Evolutionary conservation across 352 stramenopile genomes (phyloP).

Genomic region (Pythium rishiriense): DNA sequence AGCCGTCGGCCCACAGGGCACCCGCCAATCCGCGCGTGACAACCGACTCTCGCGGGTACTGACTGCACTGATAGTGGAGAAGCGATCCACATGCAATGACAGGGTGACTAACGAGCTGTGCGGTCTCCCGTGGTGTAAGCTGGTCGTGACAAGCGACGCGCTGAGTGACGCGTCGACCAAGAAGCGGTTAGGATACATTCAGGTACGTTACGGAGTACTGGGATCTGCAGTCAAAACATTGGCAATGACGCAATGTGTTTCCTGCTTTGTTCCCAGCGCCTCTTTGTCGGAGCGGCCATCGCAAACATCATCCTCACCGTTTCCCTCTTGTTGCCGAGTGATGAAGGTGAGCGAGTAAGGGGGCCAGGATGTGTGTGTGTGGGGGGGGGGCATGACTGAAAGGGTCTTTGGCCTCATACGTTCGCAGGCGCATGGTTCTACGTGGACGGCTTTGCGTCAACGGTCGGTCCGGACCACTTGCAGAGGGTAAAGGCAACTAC

Average conservation of each 20-base stretch:
- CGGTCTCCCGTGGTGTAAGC: constrained; percentile 3
- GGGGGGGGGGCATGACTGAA: neutral
- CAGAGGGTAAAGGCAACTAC: constrained; percentile 38
- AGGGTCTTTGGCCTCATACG: neutral
- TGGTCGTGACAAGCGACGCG: constrained; percentile 47
- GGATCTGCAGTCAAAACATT: too few relatives aligned
- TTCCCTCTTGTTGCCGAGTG: constrained; percentile 21
- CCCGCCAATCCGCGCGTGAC: constrained; percentile 1
- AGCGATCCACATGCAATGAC: neutral
- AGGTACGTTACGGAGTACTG: constrained; percentile 27
- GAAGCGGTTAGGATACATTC: constrained; percentile 35
- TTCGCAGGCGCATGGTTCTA: constrained; percentile 54
- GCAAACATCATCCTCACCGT: constrained; percentile 19
- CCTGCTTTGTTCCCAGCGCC: constrained; percentile 2
- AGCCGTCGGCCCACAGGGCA: constrained; percentile 5
- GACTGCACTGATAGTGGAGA: too few relatives aligned
- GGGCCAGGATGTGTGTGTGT: too few relatives aligned
- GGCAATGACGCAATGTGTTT: too few relatives aligned
- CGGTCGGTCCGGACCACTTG: constrained; percentile 21
- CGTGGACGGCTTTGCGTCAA: constrained; percentile 37
- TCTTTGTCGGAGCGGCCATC: constrained; percentile 13
- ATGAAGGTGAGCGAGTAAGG: constrained; percentile 7
- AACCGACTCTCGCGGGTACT: constrained; percentile 28
- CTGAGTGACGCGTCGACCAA: constrained; percentile 36
- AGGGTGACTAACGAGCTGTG: neutral